Conservation (phyloP, 805 yeast species). For the Lipomyces lipofer region DNA sequence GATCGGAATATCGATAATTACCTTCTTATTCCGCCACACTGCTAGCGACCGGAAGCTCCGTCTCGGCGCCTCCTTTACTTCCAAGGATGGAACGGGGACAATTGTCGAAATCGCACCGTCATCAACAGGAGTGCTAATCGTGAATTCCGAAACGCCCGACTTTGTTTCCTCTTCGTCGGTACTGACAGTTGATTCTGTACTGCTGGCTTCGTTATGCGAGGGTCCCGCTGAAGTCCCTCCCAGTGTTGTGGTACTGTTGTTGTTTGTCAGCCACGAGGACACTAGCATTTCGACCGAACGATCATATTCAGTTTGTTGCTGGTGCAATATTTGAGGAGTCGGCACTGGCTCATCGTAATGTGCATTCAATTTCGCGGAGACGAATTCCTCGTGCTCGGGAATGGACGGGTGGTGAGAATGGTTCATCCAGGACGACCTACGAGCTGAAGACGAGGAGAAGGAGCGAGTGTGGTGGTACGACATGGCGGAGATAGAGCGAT, state of each 20-base stretch:
- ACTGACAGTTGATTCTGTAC: not conserved
- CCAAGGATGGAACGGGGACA: no score
- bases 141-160: no score
- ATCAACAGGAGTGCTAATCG: no score
- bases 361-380: not conserved
- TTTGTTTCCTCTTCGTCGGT: no score
- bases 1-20: conserved; percentile 5
- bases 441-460: conserved; percentile 21
- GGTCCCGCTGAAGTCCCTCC: no score
- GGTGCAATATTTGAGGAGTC: not conserved
- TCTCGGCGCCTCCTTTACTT: no score
- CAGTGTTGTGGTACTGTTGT: no score
- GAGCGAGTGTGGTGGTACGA: conserved; percentile 19
- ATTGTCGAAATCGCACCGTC: no score
- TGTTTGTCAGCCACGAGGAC: conserved; percentile 20
- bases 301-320: conserved; percentile 14
- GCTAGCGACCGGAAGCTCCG: conserved; percentile 1
- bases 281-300: conserved; percentile 22
- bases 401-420: conserved; percentile 28
- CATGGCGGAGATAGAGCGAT: conserved; percentile 4
- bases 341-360: not conserved
- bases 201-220: not conserved
- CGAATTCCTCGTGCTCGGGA: conserved; percentile 21
- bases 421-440: conserved; percentile 14
- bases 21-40: conserved; percentile 10